Base-by-base conservation (phyloP, 2,329 filamentous ascomycete genomes). In the Fusarium sororula region DNA sequence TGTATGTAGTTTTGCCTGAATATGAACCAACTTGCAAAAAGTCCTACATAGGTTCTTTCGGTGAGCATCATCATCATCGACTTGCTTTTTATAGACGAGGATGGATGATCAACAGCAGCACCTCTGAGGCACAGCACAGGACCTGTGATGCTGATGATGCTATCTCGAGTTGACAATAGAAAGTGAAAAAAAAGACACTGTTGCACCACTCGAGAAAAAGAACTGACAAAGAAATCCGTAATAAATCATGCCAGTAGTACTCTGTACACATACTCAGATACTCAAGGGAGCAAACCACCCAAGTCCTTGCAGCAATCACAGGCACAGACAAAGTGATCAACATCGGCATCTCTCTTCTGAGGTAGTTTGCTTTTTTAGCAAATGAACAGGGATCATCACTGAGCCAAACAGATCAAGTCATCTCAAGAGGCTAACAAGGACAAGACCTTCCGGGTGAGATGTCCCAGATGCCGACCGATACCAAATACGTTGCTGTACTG, bases 361-460 rank as follows among this genome's bases (percentile, higher is more conserved):
- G 51, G 64, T 47, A 50, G 66, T 55, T 68, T 68, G 66, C 56
- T 68, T 68, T 53, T 61, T 53, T 61, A 54, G 58, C 39, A 70
- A 48, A 63, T 24, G 37, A 26, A 39, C 51, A 65, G 59, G 67
- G 59, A 28, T 64, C 28, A n/a, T 50, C 6, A 45, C 38, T 24
- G 30, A 51, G 24, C 44, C 56, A 61, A 50, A 42, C 41, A 64
- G 44, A 65, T 56, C 41, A 54, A 44, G n/a, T 51, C 54, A 20
- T 30, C 32, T 64, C 26, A 32, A 42, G 44, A 63, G 32, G 26
- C 35, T 45, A 60, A 50, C 41, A 35, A 51, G 24, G 66, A 38
- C 47, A 48, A 14, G 41, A 28, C 32, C 20, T 18, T 35, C 24
- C 30, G 50, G 50, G 17, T n/a, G 26, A 39, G 42, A 32, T 56